phyloP scores from a whole-genome alignment of 441 rosid genomes.

The Corymbia calophylla region DNA sequence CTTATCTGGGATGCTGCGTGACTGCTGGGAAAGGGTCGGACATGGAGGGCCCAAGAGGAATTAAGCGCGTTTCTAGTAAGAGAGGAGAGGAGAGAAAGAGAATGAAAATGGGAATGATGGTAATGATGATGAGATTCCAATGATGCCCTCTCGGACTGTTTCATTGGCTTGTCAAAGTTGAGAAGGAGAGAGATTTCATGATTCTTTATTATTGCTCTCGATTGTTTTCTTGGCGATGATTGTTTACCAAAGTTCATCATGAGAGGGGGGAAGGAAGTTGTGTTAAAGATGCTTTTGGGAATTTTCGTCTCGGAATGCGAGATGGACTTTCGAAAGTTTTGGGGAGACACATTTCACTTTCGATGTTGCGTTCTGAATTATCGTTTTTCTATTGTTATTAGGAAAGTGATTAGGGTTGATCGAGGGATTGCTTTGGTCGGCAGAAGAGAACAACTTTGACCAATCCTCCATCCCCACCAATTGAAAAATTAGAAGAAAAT shows the following conservation, averaged over 20 bases:
- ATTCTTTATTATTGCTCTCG: not conserved
- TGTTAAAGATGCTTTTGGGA: not conserved
- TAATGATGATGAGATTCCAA: constrained; percentile 7
- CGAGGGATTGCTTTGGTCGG: not conserved
- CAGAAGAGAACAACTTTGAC: not conserved
- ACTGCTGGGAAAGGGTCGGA: not conserved
- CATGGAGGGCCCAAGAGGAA: not conserved
- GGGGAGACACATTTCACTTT: not conserved
- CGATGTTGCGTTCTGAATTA: not conserved
- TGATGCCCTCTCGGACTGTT: not conserved
- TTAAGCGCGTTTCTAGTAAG: not conserved
- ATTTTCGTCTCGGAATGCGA: not conserved
- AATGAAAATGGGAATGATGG: constrained; percentile 1
- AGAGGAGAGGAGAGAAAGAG: not conserved
- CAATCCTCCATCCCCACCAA: not conserved
- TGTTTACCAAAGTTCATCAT: not conserved
- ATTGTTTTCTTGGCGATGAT: not conserved
- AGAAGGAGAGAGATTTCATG: not conserved
- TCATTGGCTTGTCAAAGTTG: not conserved
- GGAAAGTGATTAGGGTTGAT: not conserved
- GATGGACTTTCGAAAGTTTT: not conserved
- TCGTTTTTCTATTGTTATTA: not conserved
- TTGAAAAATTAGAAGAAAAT: not conserved
- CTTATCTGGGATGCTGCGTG: not conserved
- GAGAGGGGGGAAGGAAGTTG: not conserved